Evolutionary conservation across 2,329 filamentous ascomycete species (phyloP).

Genomic region (Monosporascus cannonballus): DNA sequence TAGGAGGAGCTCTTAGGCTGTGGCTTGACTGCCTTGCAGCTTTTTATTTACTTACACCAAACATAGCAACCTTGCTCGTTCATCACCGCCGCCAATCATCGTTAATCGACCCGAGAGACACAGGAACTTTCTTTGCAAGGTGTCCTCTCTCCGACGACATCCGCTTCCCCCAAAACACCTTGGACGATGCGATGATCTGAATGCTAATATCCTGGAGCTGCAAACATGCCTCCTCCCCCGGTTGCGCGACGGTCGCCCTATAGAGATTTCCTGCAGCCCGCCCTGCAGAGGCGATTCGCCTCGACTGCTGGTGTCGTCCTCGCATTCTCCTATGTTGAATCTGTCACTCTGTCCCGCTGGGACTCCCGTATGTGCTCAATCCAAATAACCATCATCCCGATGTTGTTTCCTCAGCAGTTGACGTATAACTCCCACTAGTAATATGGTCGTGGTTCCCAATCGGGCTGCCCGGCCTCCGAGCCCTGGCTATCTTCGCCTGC

Average conservation of each 20-base stretch:
- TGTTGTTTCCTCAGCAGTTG: neutral
- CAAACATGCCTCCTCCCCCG: constrained; percentile 45
- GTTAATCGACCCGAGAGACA: neutral
- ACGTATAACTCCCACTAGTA: constrained; percentile 38
- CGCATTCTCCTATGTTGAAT: constrained; percentile 64
- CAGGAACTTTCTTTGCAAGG: constrained; percentile 9
- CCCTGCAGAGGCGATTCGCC: constrained; percentile 80
- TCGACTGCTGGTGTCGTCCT: constrained; percentile 67
- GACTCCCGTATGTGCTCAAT: constrained; percentile 54
- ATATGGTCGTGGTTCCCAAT: constrained; percentile 86
- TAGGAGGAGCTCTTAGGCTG: constrained; percentile 4
- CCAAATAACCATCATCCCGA: neutral
- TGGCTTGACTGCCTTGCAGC: constrained; percentile 3
- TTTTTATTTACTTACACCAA: constrained; percentile 21
- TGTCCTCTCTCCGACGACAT: constrained; percentile 1
- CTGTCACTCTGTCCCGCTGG: constrained; percentile 64
- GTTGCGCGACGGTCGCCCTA: constrained; percentile 59
- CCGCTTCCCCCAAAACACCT: neutral
- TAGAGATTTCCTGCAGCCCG: constrained; percentile 85
- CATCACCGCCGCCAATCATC: neutral
- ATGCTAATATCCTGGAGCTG: constrained; percentile 37
- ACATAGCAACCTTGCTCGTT: constrained; percentile 9
- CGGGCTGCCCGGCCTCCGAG: constrained; percentile 67
- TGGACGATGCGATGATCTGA: constrained; percentile 10
- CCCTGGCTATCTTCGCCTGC: constrained; percentile 68